Conservation (phyloP, 2,329 filamentous ascomycete genomes). For the Mariannaea sp. region DNA sequence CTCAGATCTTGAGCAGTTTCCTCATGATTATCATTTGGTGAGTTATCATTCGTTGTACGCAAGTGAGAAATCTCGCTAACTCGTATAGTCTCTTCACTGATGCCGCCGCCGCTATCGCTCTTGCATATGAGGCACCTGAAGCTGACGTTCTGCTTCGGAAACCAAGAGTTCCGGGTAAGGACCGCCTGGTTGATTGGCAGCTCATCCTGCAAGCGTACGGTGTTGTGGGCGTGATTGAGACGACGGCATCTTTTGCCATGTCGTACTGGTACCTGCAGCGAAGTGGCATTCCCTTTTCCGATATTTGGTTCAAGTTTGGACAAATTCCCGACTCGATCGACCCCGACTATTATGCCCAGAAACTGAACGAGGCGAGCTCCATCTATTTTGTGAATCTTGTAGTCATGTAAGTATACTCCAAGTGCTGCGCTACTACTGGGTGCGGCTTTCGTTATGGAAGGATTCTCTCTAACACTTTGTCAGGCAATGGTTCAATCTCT, state of each 20-base stretch:
- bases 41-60: neutral
- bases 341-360: conserved; percentile 57
- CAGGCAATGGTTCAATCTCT: conserved; percentile 73
- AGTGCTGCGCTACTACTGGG: neutral
- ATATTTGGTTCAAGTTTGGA: conserved; percentile 72
- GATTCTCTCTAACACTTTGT: conserved; percentile 17
- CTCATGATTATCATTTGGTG: conserved; percentile 72
- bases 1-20: conserved; percentile 74
- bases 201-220: conserved; percentile 76
- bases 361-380: conserved; percentile 68
- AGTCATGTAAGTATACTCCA: conserved; percentile 60
- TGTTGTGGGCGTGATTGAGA: conserved; percentile 69
- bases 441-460: no score
- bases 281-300: conserved; percentile 66
- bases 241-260: conserved; percentile 65
- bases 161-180: conserved; percentile 70
- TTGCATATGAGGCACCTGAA: conserved; percentile 79
- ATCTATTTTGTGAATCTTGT: conserved; percentile 83
- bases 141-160: conserved; percentile 72
- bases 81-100: conserved; percentile 71
- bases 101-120: conserved; percentile 71
- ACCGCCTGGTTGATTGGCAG: conserved; percentile 74
- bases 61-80: conserved; percentile 6
- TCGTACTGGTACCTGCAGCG: conserved; percentile 68
- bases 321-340: conserved; percentile 54